Evolutionary conservation across 305 asterid genomes (phyloP), one percentile per base, ranked within the genome.

Genomic region (Stenogyne calaminthoides): DNA sequence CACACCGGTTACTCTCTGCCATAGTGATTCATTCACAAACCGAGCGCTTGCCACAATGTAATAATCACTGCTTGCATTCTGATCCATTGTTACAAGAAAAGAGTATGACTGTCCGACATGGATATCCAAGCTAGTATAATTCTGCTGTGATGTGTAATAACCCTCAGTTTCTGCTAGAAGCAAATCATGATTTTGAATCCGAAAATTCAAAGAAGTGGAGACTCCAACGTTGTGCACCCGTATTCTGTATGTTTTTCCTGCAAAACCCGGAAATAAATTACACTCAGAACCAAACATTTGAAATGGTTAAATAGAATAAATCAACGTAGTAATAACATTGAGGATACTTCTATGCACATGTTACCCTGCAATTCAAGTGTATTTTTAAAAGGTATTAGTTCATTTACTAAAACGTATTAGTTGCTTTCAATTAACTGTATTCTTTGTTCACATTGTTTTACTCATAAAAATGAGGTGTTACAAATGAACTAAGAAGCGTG

Each of bases 21-120:
- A 58, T 5, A 27, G 64, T 58, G 64, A 58, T 58, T 58, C 64
- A 58, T 58, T 58, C 64, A 58, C 64, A 58, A 58, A 58, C 64
- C 64, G 39, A 58, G 64, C 64, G 3, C 64, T 58, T 2, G 64
- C 64, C 20, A 58, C 64, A 12, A 58, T 58, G 64, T 29, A 58
- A 58, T 58, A 58, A 27, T 58, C 64, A 27, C 64, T 58, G 64
- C 64, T 58, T 12, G 64, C 64, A 12, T 58, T 58, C 40, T 58
- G 64, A 58, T 58, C 64, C 64, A 58, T 58, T 18, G 64, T 58
- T 27, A 58, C 64, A 58, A 58, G 42, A 58, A 58, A 58, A 58
- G 64, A 27, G 42, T 58, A 58, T 14, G 64, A 58, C 32, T 58
- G 64, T 29, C 64, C 64, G 14, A 58, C 64, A 58, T 58, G 64